Percentiles rank a stretch among this genome's conserved stretches.
Conservation (phyloP, 129 eudicot genomes). For the Chrysanthemum seticuspe region DNA sequence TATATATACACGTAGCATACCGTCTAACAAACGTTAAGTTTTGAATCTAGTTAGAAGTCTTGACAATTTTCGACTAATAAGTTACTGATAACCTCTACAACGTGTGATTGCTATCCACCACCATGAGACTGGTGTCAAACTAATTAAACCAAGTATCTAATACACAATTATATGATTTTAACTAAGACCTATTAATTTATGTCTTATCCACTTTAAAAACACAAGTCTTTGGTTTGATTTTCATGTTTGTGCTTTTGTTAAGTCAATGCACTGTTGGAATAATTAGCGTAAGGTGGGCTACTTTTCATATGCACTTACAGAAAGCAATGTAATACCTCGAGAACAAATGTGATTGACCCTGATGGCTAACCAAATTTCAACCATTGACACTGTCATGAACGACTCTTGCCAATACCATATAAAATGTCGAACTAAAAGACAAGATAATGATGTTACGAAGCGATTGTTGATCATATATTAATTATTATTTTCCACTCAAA, state of each 20-base stretch:
- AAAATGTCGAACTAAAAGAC: constrained; percentile 6
- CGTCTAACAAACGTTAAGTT: no score
- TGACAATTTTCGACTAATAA: no score
- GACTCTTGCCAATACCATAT: constrained; percentile 21
- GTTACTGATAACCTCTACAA: no score
- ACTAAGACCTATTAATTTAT: background rate
- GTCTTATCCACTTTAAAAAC: constrained; percentile 11
- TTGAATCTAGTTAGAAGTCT: no score
- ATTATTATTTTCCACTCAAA: constrained; percentile 33
- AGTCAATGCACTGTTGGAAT: constrained; percentile 29
- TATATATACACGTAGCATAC: no score
- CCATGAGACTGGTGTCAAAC: background rate
- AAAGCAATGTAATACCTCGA: constrained; percentile 17
- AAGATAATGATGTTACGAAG: constrained; percentile 22
- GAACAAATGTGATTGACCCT: background rate
- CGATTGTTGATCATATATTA: constrained; percentile 30
- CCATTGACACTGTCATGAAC: constrained; percentile 24
- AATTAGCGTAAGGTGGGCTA: constrained; percentile 18
- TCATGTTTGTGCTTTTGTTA: constrained; percentile 10
- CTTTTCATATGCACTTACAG: constrained; percentile 28
- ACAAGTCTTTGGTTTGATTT: constrained; percentile 32
- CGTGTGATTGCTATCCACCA: no score
- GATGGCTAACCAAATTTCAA: constrained; percentile 30
- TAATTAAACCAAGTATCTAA: background rate
- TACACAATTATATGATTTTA: background rate